Conservation (phyloP, 768 basidiomycete species). For the Ramaria rubella region DNA sequence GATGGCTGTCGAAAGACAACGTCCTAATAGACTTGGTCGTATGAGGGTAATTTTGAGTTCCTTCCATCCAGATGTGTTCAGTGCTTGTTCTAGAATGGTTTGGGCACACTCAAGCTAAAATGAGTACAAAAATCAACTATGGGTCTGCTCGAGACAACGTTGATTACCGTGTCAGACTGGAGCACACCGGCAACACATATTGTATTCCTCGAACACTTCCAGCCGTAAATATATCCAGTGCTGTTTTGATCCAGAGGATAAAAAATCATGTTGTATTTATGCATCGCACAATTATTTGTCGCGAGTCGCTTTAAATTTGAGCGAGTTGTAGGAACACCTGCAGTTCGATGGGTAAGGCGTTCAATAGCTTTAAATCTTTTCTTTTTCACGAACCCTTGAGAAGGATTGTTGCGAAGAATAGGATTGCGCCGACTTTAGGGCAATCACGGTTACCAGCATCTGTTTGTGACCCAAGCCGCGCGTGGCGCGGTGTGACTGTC, state of each 20-base stretch:
- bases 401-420: too few relatives aligned
- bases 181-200: constrained; percentile 4
- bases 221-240: constrained; percentile 6
- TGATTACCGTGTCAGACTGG: not conserved
- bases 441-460: too few relatives aligned
- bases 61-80: not conserved
- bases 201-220: constrained; percentile 1
- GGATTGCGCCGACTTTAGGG: too few relatives aligned
- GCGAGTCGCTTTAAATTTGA: too few relatives aligned
- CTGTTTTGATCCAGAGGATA: not conserved
- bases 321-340: too few relatives aligned
- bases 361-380: too few relatives aligned
- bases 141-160: not conserved
- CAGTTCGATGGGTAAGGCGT: too few relatives aligned
- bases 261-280: not conserved
- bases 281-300: too few relatives aligned
- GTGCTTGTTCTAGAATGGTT: not conserved
- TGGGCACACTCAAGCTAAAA: not conserved
- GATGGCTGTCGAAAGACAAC: not conserved
- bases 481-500: not conserved
- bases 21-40: not conserved
- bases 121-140: not conserved
- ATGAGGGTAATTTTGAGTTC: not conserved
- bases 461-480: too few relatives aligned
- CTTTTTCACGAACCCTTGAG: too few relatives aligned